Evolutionary conservation across 2,329 filamentous ascomycete species (phyloP).

Genomic region (Colletotrichum cuscutae): DNA sequence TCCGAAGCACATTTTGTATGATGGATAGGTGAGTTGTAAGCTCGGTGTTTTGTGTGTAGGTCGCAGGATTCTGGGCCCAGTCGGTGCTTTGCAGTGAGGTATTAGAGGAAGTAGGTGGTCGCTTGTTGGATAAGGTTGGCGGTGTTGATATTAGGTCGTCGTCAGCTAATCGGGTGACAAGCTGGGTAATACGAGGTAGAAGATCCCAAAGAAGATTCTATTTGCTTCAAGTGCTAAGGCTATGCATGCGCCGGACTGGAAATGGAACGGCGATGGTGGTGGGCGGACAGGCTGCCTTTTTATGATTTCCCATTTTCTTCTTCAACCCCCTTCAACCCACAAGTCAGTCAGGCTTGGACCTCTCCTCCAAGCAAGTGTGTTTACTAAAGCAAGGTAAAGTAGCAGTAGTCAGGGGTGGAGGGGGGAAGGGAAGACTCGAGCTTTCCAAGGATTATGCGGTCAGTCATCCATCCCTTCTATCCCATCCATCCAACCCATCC

Average conservation of each 20-base stretch:
- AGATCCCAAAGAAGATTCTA: constrained; percentile 23
- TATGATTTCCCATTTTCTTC: constrained; percentile 19
- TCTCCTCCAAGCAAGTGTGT: not conserved
- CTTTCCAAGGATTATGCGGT: constrained; percentile 20
- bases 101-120: not conserved
- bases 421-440: not conserved
- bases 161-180: not conserved
- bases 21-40: not conserved
- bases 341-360: constrained; percentile 6
- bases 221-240: constrained; percentile 17
- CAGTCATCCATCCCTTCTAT: constrained; percentile 17
- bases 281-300: constrained; percentile 28
- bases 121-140: not conserved
- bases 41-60: not conserved
- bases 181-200: constrained; percentile 9
- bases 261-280: not conserved
- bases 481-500: constrained; percentile 13
- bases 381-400: not conserved
- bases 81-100: not conserved
- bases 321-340: not conserved
- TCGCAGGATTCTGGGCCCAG: not conserved
- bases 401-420: not conserved
- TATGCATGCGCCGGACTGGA: constrained; percentile 1
- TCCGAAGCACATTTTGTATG: constrained; percentile 61
- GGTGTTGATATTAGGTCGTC: not conserved